These are phyloP conservation scores for Quercus aquifolioides DNA, from an alignment of 306 rosid species.

Conservation along the genomic window DNA sequence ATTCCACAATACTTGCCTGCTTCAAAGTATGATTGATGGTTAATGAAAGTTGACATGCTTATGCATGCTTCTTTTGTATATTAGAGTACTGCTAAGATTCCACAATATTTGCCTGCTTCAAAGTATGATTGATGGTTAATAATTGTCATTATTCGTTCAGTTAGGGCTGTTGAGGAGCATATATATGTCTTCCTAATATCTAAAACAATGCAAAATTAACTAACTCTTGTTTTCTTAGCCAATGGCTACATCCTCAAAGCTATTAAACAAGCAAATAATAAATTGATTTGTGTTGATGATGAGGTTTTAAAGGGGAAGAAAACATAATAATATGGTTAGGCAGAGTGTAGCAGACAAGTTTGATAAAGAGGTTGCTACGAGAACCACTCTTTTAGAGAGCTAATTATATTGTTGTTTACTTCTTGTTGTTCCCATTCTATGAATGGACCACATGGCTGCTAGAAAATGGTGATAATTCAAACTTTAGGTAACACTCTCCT, in stretches of 20 bases:
- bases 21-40: neutral
- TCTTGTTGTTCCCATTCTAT: neutral
- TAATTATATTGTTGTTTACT: neutral
- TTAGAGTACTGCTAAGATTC: neutral
- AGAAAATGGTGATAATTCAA: neutral
- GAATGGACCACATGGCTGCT: neutral
- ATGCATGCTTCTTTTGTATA: neutral
- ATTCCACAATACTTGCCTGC: neutral
- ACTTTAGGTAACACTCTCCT: no score
- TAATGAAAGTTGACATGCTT: neutral
- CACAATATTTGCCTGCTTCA: neutral
- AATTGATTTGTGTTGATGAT: neutral
- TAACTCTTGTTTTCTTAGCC: constrained; percentile 18
- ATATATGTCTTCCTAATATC: constrained; percentile 30
- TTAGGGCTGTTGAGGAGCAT: constrained; percentile 31
- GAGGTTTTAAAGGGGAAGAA: neutral
- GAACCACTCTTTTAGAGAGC: neutral
- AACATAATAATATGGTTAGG: neutral
- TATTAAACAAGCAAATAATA: constrained; percentile 11
- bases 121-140: neutral
- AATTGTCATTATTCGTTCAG: neutral
- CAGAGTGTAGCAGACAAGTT: neutral
- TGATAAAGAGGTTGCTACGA: constrained; percentile 1
- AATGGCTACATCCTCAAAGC: constrained; percentile 21
- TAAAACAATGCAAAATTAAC: constrained; percentile 23